These are phyloP conservation scores for Podila verticillata DNA, from an alignment of 192 early-diverging fungal genomes.

Conservation along the genomic window DNA sequence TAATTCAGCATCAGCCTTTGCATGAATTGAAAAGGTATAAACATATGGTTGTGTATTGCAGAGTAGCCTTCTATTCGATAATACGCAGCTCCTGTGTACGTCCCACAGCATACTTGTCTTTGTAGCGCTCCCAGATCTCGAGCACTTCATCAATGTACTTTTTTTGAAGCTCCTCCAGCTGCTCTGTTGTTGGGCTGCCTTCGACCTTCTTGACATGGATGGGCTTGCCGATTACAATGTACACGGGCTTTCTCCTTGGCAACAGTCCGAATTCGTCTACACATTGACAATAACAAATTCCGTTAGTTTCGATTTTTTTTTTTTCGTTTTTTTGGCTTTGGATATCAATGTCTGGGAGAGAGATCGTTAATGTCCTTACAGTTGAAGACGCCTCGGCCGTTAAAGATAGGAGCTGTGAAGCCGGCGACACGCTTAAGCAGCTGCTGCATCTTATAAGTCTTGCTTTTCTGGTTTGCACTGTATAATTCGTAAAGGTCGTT, in stretches of 20 bases:
- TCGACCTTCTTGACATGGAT: slow-evolving; percentile 62
- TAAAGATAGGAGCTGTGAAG: slow-evolving; percentile 79
- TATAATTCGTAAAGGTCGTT: slow-evolving; percentile 87
- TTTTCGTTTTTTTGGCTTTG: no score
- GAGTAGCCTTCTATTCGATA: slow-evolving; percentile 59
- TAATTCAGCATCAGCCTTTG: no score
- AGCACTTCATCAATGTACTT: slow-evolving; percentile 71
- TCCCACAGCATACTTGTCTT: slow-evolving; percentile 73
- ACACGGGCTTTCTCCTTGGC: slow-evolving; percentile 59
- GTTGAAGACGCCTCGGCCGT: slow-evolving; percentile 87
- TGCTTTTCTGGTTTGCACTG: slow-evolving; percentile 69
- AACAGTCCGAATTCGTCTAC: slow-evolving; percentile 59
- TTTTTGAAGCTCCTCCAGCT: slow-evolving; percentile 67
- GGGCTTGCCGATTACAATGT: slow-evolving; percentile 68
- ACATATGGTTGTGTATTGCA: slow-evolving; percentile 1
- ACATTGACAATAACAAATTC: neutral
- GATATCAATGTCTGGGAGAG: slow-evolving; percentile 14
- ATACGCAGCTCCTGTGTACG: slow-evolving; percentile 70
- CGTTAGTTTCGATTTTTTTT: no score
- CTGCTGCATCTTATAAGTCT: slow-evolving; percentile 71
- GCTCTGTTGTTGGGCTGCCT: slow-evolving; percentile 64
- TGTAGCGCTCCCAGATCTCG: slow-evolving; percentile 70
- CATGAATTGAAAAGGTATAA: no score
- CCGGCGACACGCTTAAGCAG: slow-evolving; percentile 70
- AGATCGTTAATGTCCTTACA: slow-evolving; percentile 60